Conservation (phyloP, 1,284 basidiomycete genomes). For the Tilletiopsis washingtonensis region DNA sequence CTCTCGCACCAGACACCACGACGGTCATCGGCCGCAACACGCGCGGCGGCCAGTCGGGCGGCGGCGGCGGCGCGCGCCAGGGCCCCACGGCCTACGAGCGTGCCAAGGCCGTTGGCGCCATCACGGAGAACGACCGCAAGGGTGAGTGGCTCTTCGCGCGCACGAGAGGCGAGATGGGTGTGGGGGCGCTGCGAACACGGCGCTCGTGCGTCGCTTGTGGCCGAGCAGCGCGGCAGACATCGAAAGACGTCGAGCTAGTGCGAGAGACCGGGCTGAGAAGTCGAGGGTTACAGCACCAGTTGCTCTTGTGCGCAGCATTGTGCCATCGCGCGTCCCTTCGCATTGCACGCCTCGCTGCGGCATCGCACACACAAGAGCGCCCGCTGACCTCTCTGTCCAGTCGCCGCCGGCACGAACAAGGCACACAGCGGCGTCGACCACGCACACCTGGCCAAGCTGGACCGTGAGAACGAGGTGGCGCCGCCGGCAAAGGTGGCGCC, state of each 20-base stretch:
- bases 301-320: no score
- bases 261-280: no score
- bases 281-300: no score
- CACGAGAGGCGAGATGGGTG: not conserved
- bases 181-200: no score
- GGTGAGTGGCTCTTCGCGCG: constrained; percentile 24
- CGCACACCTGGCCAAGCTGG: constrained; percentile 42
- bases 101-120: constrained; percentile 50
- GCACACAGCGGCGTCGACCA: constrained; percentile 40
- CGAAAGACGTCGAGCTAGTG: no score
- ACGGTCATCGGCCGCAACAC: constrained; percentile 68
- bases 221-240: no score
- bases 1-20: constrained; percentile 24
- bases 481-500: constrained; percentile 78
- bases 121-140: constrained; percentile 51
- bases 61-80: constrained; percentile 59
- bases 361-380: no score
- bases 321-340: no score
- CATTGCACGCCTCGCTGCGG: no score
- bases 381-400: no score
- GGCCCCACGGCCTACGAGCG: constrained; percentile 42
- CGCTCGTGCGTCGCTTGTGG: no score
- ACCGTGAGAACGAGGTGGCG: constrained; percentile 72
- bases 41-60: constrained; percentile 56
- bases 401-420: constrained; percentile 39